Conservation (phyloP, 768 basidiomycete genomes). For the Lactifluus echinatus region DNA sequence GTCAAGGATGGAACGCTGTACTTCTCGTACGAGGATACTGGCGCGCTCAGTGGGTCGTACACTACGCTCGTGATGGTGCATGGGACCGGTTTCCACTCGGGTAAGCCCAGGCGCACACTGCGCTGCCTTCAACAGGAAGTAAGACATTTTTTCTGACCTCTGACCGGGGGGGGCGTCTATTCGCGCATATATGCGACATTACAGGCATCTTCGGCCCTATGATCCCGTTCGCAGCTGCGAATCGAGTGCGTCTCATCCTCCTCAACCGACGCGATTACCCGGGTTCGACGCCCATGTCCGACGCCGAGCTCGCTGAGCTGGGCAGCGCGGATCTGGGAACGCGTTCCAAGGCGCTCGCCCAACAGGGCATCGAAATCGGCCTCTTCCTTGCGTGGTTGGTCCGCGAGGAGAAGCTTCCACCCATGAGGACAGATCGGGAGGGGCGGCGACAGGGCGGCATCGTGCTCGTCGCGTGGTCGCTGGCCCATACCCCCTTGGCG, state of each 20-base stretch:
- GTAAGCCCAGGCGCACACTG: neutral
- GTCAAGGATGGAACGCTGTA: constrained; percentile 1
- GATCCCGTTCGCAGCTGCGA: constrained; percentile 17
- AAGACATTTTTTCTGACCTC: too few species aligned
- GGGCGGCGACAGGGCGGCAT: constrained; percentile 13
- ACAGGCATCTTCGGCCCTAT: constrained; percentile 22
- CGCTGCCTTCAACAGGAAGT: too few species aligned
- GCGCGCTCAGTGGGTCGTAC: constrained; percentile 8
- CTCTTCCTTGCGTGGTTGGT: constrained; percentile 19
- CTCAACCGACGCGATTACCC: constrained; percentile 24
- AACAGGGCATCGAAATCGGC: constrained; percentile 13
- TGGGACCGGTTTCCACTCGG: constrained; percentile 16
- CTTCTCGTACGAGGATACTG: constrained; percentile 16
- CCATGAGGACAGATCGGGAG: neutral
- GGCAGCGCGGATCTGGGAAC: constrained; percentile 10
- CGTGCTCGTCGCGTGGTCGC: constrained; percentile 19
- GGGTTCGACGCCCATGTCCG: constrained; percentile 20
- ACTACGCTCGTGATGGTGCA: constrained; percentile 20
- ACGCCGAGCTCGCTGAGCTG: constrained; percentile 19
- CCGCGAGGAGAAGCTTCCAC: constrained; percentile 5
- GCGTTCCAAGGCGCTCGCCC: constrained; percentile 10
- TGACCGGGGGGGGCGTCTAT: too few species aligned
- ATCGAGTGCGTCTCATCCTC: constrained; percentile 21
- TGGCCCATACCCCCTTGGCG: constrained; percentile 13
- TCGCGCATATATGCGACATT: neutral